These are phyloP conservation scores for Plasmodium sp. DNA, from an alignment of 169 alveolate species.

Conservation along the genomic window DNA sequence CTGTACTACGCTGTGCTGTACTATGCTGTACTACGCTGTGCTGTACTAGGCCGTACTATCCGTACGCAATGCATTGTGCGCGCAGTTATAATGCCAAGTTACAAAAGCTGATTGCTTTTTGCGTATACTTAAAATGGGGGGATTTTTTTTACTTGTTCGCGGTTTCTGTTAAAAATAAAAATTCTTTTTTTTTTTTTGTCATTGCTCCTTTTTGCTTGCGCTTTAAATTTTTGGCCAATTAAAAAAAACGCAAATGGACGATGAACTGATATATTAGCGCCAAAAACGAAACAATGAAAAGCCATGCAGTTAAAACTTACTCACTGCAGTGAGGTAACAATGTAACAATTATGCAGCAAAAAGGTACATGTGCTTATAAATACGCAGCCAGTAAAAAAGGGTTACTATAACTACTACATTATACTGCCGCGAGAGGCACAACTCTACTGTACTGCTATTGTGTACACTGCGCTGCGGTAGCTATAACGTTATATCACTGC, in stretches of 20 bases:
- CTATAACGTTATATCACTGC: not conserved
- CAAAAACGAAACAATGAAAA: not conserved
- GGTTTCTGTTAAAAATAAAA: not conserved
- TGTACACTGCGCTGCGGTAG: not conserved
- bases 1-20: too few species aligned
- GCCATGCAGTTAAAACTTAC: not conserved
- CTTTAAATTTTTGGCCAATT: not conserved
- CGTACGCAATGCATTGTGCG: not conserved
- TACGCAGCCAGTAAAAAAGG: not conserved
- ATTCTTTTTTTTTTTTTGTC: not conserved
- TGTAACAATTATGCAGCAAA: not conserved
- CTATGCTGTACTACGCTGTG: not conserved
- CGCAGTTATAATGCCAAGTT: not conserved
- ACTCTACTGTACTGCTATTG: not conserved
- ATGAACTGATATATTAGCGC: not conserved
- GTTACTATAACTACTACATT: too few species aligned
- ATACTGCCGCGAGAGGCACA: not conserved
- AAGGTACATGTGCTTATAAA: not conserved
- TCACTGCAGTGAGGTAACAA: not conserved
- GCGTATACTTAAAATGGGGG: not conserved
- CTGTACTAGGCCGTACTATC: too few species aligned
- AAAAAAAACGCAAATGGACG: not conserved
- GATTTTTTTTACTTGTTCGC: not conserved
- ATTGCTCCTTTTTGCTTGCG: not conserved
- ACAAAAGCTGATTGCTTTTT: not conserved